These are phyloP conservation scores for Epichloe coenophiala DNA, from an alignment of 2,329 filamentous ascomycete species.

Conservation along the genomic window DNA sequence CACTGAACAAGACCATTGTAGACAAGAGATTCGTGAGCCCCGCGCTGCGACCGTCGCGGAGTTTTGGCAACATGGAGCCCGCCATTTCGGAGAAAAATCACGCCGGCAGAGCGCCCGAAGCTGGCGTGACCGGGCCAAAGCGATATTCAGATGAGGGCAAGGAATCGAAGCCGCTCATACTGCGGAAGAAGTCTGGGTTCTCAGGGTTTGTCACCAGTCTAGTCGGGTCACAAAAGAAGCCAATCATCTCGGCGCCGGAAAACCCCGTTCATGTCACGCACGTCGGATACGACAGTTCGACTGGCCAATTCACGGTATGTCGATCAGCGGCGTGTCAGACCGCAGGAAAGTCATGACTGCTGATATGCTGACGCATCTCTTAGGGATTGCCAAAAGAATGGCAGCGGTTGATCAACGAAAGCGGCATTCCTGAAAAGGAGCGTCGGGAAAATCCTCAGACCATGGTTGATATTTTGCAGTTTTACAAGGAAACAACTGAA, in stretches of 20 bases:
- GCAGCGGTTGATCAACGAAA: constrained; percentile 90
- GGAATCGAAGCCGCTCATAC: constrained; percentile 44
- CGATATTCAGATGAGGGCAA: constrained; percentile 68
- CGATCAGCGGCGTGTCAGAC: neutral
- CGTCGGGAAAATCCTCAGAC: constrained; percentile 92
- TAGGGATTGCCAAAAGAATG: constrained; percentile 94
- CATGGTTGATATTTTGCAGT: constrained; percentile 88
- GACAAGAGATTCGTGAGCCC: constrained; percentile 39
- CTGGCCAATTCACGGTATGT: constrained; percentile 83
- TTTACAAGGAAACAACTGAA: constrained; percentile 91
- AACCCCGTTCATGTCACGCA: constrained; percentile 97
- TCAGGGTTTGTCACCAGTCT: constrained; percentile 75
- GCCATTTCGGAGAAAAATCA: constrained; percentile 23
- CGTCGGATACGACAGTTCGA: constrained; percentile 92
- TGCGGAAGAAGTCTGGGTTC: constrained; percentile 79
- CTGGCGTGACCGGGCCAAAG: constrained; percentile 42
- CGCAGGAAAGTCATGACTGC: neutral
- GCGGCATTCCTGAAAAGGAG: constrained; percentile 91
- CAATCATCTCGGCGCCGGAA: constrained; percentile 92
- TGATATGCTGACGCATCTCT: constrained; percentile 8
- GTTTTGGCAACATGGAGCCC: constrained; percentile 26
- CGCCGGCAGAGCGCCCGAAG: constrained; percentile 25
- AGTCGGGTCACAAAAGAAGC: constrained; percentile 75
- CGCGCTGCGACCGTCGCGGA: constrained; percentile 50
- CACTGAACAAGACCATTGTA: constrained; percentile 35